Percentiles rank a stretch among this genome's conserved stretches.
These are phyloP conservation scores for Diddensiella caesifluorescens DNA, from an alignment of 805 yeast genomes.

Conservation along the genomic window DNA sequence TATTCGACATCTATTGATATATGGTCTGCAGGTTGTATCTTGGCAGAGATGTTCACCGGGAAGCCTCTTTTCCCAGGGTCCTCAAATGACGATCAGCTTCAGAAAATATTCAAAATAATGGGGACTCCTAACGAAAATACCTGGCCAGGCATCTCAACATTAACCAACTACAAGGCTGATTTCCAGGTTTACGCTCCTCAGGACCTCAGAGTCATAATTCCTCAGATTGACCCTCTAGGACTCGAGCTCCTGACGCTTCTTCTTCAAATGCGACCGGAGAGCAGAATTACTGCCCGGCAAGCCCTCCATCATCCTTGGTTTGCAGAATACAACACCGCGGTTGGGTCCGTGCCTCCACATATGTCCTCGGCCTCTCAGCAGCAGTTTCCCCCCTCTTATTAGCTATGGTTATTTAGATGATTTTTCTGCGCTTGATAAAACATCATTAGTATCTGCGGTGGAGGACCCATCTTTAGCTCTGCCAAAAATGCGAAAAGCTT, in stretches of 20 bases:
- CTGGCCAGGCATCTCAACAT: slow-evolving; percentile 94
- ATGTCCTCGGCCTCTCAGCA: too few relatives aligned
- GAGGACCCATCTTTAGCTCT: not conserved
- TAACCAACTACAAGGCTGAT: slow-evolving; percentile 80
- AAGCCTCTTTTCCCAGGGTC: slow-evolving; percentile 95
- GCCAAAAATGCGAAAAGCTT: not conserved
- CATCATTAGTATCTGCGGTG: too few relatives aligned
- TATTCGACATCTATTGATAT: slow-evolving; percentile 96
- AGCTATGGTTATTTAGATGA: too few relatives aligned
- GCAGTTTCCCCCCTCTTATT: too few relatives aligned
- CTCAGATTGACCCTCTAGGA: slow-evolving; percentile 65
- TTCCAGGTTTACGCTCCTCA: slow-evolving; percentile 87
- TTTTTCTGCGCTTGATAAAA: too few relatives aligned
- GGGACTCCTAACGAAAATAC: slow-evolving; percentile 95
- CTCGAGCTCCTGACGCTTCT: slow-evolving; percentile 57
- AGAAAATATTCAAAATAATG: slow-evolving; percentile 85
- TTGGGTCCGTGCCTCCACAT: slow-evolving; percentile 1
- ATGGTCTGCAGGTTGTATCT: slow-evolving; percentile 98
- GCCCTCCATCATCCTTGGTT: slow-evolving; percentile 72
- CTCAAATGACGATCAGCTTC: slow-evolving; percentile 90
- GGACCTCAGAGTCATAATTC: slow-evolving; percentile 65
- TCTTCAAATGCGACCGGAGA: slow-evolving; percentile 49
- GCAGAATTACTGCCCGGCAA: slow-evolving; percentile 46
- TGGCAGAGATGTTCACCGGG: slow-evolving; percentile 98
- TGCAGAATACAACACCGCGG: slow-evolving; percentile 50